Evolutionary conservation across 257 asterid genomes (phyloP).

Genomic region (Capsicum pubescens): DNA sequence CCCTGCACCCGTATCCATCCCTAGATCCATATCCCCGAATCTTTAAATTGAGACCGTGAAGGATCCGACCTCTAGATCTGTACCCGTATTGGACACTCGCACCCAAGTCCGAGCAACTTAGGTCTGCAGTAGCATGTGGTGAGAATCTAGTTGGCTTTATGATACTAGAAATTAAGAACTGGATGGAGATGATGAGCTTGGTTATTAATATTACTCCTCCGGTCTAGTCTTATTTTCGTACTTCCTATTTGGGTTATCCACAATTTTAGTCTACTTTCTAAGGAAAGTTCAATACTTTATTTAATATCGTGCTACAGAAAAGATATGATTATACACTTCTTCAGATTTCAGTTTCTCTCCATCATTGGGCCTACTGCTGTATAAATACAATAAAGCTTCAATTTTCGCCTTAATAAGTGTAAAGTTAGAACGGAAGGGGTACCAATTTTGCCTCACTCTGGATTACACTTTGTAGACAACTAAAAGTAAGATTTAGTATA

Average conservation of each 20-base stretch:
- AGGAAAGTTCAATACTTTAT: not conserved
- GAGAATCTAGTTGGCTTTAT: not conserved
- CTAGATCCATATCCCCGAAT: too few species aligned
- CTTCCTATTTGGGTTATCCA: not conserved
- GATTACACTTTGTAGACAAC: not conserved
- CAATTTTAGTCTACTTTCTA: not conserved
- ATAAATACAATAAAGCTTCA: not conserved
- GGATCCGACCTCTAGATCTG: too few species aligned
- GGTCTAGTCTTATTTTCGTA: not conserved
- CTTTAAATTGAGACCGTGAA: too few species aligned
- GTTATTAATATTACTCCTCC: slow-evolving; percentile 5
- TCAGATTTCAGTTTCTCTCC: not conserved
- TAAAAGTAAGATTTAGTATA: not conserved
- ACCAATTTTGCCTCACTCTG: not conserved
- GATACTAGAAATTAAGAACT: not conserved
- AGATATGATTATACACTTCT: not conserved
- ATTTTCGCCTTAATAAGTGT: not conserved
- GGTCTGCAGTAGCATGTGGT: not conserved
- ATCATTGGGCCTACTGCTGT: not conserved
- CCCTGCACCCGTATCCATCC: too few species aligned
- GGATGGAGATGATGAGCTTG: slow-evolving; percentile 3
- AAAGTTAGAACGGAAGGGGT: not conserved
- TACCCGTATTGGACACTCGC: too few species aligned
- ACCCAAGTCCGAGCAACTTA: not conserved
- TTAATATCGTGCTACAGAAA: not conserved